Percentiles rank a stretch among this genome's conserved stretches.
phyloP scores from a whole-genome alignment of 176 grass and related monocot species.

The Otatea glauca region DNA sequence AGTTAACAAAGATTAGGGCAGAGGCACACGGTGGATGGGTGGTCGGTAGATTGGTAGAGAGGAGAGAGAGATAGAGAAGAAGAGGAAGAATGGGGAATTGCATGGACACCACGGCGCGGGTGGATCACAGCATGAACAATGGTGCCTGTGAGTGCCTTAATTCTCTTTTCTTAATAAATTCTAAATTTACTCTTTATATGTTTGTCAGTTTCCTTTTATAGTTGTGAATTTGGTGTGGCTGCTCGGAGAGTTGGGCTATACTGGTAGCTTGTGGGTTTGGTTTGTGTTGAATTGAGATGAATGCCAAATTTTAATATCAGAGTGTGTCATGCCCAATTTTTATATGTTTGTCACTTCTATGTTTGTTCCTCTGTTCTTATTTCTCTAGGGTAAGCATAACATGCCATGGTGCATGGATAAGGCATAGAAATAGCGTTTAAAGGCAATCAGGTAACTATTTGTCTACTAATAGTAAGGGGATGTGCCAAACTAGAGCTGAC shows the following conservation, averaged over 20 bases:
- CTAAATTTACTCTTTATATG: not conserved
- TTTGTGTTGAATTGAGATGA: not conserved
- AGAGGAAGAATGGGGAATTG: slow-evolving; percentile 79
- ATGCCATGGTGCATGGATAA: not conserved
- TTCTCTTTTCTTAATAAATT: slow-evolving; percentile 7
- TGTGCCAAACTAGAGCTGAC: not conserved
- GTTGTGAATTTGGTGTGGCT: not conserved
- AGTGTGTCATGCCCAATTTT: not conserved
- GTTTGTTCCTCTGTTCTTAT: slow-evolving; percentile 12
- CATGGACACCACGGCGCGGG: slow-evolving; percentile 55
- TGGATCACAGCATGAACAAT: slow-evolving; percentile 64
- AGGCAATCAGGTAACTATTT: slow-evolving; percentile 14
- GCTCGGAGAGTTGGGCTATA: not conserved
- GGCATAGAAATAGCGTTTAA: slow-evolving; percentile 14
- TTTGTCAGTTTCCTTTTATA: slow-evolving; percentile 34
- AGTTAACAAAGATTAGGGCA: not conserved
- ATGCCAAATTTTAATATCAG: not conserved
- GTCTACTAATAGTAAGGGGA: not conserved
- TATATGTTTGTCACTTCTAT: not conserved
- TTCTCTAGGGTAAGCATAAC: slow-evolving; percentile 6
- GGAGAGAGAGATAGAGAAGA: not conserved
- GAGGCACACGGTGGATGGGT: slow-evolving; percentile 29
- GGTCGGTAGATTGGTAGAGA: slow-evolving; percentile 41
- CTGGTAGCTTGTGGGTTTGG: not conserved
- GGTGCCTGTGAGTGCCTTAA: slow-evolving; percentile 68